phyloP scores from a whole-genome alignment of 495 filamentous ascomycete species.

The Aspergillus bridgeri region DNA sequence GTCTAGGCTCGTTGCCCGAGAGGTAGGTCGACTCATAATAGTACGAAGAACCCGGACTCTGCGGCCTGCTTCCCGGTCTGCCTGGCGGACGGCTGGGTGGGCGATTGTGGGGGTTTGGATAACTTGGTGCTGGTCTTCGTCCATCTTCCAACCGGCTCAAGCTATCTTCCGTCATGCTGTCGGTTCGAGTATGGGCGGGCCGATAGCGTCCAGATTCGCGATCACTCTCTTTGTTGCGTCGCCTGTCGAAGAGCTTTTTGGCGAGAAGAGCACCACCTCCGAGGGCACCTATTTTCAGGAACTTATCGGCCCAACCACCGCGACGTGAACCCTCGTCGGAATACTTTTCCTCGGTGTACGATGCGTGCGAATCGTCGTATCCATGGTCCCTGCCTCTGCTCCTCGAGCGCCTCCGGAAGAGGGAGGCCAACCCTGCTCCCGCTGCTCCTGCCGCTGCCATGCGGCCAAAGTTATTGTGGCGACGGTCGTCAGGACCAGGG shows the following conservation, averaged over 20 bases:
- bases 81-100: slow-evolving; percentile 42
- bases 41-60: slow-evolving; percentile 42
- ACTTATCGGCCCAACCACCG: slow-evolving; percentile 59
- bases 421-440: slow-evolving; percentile 58
- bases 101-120: slow-evolving; percentile 40
- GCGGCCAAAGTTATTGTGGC: slow-evolving; percentile 33
- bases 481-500: slow-evolving; percentile 30
- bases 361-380: slow-evolving; percentile 45
- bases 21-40: slow-evolving; percentile 45
- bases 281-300: slow-evolving; percentile 64
- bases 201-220: slow-evolving; percentile 50
- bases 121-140: slow-evolving; percentile 37
- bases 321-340: slow-evolving; percentile 43
- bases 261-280: slow-evolving; percentile 63
- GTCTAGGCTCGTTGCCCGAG: slow-evolving; percentile 31
- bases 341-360: slow-evolving; percentile 61
- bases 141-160: slow-evolving; percentile 43
- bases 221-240: slow-evolving; percentile 53
- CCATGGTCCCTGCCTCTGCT: slow-evolving; percentile 30
- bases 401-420: slow-evolving; percentile 48
- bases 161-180: slow-evolving; percentile 43
- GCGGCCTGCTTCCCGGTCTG: slow-evolving; percentile 27
- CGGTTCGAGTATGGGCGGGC: slow-evolving; percentile 39
- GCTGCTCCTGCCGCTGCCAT: slow-evolving; percentile 51
- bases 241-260: slow-evolving; percentile 60